Conservation (phyloP, 495 filamentous ascomycete genomes). For the Xylaria nigripes region DNA sequence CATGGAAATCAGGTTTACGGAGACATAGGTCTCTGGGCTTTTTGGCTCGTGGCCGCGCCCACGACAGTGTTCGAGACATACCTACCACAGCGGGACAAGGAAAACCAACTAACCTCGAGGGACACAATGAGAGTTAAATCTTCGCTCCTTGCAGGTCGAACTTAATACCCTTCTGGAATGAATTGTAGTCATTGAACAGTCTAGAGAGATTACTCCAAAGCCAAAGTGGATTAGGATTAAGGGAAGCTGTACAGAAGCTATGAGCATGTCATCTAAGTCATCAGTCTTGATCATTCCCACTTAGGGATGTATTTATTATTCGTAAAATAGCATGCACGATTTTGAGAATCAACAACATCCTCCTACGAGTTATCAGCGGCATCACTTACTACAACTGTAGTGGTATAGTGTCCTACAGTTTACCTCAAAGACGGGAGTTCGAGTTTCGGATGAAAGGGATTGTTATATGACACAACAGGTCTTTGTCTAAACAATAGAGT, state of each 20-base stretch:
- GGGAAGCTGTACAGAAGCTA: too few species aligned
- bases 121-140: neutral
- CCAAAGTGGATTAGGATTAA: neutral
- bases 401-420: neutral
- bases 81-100: neutral
- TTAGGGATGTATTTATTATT: neutral
- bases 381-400: neutral
- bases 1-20: neutral
- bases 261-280: neutral
- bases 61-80: neutral
- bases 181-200: neutral
- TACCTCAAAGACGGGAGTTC: neutral
- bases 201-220: neutral
- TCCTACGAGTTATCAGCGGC: neutral
- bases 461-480: neutral
- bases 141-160: neutral
- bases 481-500: neutral
- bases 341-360: neutral
- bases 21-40: constrained; percentile 9
- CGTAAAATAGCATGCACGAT: neutral
- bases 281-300: neutral
- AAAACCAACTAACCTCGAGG: neutral
- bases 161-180: neutral
- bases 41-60: neutral
- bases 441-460: neutral